Base-by-base conservation (phyloP, 208 protist species). In the Crithidia brevicula region DNA sequence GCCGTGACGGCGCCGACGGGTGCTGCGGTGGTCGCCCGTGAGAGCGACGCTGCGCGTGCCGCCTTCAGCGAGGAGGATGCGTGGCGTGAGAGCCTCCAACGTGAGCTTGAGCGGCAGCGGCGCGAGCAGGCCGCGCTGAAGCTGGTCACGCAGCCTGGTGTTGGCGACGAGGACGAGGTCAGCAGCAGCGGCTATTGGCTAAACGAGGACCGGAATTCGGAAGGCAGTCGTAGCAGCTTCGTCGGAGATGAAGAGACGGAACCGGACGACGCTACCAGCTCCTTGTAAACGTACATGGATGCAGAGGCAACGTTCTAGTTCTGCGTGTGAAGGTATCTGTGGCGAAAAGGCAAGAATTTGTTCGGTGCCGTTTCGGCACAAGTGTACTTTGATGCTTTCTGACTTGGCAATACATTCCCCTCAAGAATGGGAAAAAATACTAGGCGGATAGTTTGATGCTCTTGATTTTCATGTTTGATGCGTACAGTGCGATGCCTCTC, bases 101-200 rank as follows among this genome's bases (percentile, higher is more conserved):
- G 70, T 23, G 70, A 76, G 70, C 25, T 76, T 6, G 70, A 76
- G 46, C 70, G 70, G 20, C 70, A 76, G 56, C 70, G 62, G 27
- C 61, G 63, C 2, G 63, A 40, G 38, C 70, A 76, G 56, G 70
- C 73, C 9, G 67, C 63, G 28, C 53, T 76, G 62, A 68, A 66
- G 56, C 56, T 76, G 22, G 56, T 76, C 27, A 38, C 56, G n/a
- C 62, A 59, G 9, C 50, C 31, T 0, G 49, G 30, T 15, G 36
- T 30, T 43, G 62, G 16, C 8, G 56, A 52, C 20, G 23, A 34
- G 18, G 38, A 70, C 11, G 69, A 64, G 23, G 38, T 70, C 27
- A 65, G 54, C 62, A 65, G 63, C 49, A 70, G 63, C 47, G 63
- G 62, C 46, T 76, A 76, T 40, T 76, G 53, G 61, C 45, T 74